Percentiles rank a stretch among this genome's conserved stretches.
Evolutionary conservation across 805 yeast species (phyloP).

Genomic region (Yarrowia porcina): DNA sequence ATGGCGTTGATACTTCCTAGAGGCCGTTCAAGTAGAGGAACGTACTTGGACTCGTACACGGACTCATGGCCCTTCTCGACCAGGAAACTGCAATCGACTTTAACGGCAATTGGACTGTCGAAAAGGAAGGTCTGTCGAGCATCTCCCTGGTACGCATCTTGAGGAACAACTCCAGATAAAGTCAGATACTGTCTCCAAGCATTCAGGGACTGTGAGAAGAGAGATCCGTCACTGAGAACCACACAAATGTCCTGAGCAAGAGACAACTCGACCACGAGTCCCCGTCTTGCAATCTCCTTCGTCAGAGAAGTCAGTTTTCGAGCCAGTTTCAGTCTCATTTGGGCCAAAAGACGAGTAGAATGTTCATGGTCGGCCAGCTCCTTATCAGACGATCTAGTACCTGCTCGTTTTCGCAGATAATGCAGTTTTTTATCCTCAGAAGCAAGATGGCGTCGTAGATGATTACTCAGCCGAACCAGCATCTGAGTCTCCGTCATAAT

Average conservation of each 20-base stretch:
- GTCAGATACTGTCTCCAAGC: conserved; percentile 7
- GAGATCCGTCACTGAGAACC: conserved; percentile 1
- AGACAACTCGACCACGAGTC: not conserved
- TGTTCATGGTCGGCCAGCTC: not conserved
- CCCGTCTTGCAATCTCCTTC: conserved; percentile 13
- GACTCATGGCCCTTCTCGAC: not conserved
- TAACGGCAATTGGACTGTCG: not conserved
- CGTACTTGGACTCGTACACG: too few species aligned
- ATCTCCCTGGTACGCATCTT: not conserved
- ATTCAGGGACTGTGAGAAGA: not conserved
- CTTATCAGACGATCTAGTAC: not conserved
- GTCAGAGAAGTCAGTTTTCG: conserved; percentile 2
- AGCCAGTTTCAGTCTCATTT: conserved; percentile 4
- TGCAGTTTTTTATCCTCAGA: not conserved
- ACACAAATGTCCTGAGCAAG: conserved; percentile 9
- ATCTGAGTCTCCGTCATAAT: not conserved
- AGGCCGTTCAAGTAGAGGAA: not conserved
- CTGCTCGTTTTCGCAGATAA: not conserved
- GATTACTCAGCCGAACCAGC: not conserved
- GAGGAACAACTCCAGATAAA: not conserved
- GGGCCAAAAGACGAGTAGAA: not conserved
- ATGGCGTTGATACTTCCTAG: not conserved
- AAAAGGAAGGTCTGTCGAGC: not conserved
- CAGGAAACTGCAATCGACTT: not conserved
- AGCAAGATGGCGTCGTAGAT: not conserved